Percentiles rank a stretch among this genome's conserved stretches.
These are phyloP conservation scores for Backusella psychrophila DNA, from an alignment of 192 early-diverging fungal genomes.

Conservation along the genomic window DNA sequence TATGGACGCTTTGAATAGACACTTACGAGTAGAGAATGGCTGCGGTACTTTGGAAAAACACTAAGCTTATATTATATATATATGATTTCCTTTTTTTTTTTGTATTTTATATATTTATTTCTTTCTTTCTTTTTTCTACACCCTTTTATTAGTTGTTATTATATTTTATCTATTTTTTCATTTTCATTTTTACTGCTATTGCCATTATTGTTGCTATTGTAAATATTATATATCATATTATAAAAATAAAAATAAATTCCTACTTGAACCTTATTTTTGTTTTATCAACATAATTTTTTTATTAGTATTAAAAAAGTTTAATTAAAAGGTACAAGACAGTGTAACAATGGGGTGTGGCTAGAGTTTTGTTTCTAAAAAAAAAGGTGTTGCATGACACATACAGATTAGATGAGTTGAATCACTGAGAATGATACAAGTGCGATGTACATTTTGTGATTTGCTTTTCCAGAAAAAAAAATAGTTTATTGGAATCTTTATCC, in stretches of 20 bases:
- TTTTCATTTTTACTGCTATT: background rate
- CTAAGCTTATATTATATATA: background rate
- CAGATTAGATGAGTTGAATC: background rate
- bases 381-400: background rate
- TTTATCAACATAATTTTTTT: background rate
- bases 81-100: background rate
- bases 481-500: background rate
- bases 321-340: background rate
- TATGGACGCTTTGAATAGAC: slow-evolving; percentile 72
- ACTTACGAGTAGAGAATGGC: slow-evolving; percentile 40
- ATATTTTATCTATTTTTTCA: background rate
- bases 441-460: background rate
- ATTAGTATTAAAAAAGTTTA: background rate
- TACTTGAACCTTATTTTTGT: background rate
- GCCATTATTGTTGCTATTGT: background rate
- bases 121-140: background rate
- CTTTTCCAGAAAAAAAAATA: background rate
- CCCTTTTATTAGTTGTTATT: background rate
- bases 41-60: slow-evolving; percentile 9
- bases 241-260: background rate
- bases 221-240: background rate
- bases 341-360: background rate
- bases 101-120: background rate
- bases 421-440: background rate
- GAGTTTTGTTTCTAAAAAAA: background rate